Base-by-base conservation (phyloP, 2,329 filamentous ascomycete genomes). In the Xylaria sp. region DNA sequence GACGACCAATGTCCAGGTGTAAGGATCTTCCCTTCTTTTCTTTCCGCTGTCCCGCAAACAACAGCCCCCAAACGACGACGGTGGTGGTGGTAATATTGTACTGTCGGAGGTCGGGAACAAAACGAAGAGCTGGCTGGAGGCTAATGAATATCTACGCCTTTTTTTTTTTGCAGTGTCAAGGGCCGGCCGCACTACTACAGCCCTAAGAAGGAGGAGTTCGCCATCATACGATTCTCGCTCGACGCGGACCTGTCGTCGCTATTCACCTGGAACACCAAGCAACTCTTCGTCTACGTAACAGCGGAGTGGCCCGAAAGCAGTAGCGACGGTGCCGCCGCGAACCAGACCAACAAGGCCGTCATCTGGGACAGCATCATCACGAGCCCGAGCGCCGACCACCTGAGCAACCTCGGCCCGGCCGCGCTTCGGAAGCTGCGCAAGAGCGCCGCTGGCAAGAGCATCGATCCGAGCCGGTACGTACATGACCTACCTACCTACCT, bases 191-290 rank as follows among this genome's bases (percentile, higher is more conserved):
- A 97, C 72, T 97, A 97, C 82, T 96, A 97, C 80, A 90, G 87
- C 63, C 80, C 83, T 47, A 95, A 94, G 74, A 91, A 90, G 74
- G 92, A 97, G 75, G 94, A 99, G 76, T 97, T 97, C 73, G 94
- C 93, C 64, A 86, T 94, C 71, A 88, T 99, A 70, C 89, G 88
- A 71, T 99, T 99, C 80, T 90, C 92, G 67, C 83, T 99, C 55
- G 89, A 96, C 68, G 89, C 92, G 48, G 93, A 99, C 76, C 84
- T 99, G 56, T 89, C 86, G 56, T 88, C 88, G 40, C 90, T 99
- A 65, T 97, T 97, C 83, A 96, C 90, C 69, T 99, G 93, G 94
- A 99, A 99, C 81, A 99, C 95, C 18, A 99, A 99, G 75, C 91
- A 97, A 76, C 78, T 99, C 67, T 99, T 97, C 76, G 87, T 97